Evolutionary conservation across 2,329 filamentous ascomycete species (phyloP).

Genomic region (Paraphoma sp.): DNA sequence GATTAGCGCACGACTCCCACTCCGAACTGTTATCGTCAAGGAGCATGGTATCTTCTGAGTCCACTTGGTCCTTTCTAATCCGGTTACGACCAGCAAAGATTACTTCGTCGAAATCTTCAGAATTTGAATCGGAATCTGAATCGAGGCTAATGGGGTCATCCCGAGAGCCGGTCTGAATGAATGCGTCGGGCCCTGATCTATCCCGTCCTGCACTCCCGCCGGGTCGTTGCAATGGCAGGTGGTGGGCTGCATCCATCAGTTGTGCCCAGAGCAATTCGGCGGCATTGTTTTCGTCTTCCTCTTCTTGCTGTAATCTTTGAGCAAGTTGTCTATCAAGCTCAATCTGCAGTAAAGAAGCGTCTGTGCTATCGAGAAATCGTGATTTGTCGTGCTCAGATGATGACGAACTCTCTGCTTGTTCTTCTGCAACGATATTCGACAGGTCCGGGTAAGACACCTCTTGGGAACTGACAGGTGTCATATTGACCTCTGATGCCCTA

Average conservation of each 20-base stretch:
- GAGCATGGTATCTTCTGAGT: background rate
- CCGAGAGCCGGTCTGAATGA: slow-evolving; percentile 5
- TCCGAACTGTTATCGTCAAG: background rate
- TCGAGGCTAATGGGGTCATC: slow-evolving; percentile 12
- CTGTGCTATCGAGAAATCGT: background rate
- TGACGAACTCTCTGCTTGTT: background rate
- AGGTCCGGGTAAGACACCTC: background rate
- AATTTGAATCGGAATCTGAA: slow-evolving; percentile 2
- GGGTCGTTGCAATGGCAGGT: background rate
- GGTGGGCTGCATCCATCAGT: background rate
- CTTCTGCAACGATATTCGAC: background rate
- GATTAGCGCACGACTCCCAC: background rate
- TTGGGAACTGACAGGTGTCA: background rate
- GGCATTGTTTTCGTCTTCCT: background rate
- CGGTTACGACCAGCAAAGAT: background rate
- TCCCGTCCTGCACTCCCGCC: background rate
- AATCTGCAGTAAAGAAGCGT: slow-evolving; percentile 1
- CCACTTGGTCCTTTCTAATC: background rate
- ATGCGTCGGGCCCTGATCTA: background rate
- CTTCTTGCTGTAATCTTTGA: background rate
- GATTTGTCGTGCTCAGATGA: background rate
- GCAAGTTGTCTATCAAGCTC: slow-evolving; percentile 8
- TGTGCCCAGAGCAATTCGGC: background rate
- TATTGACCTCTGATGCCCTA: background rate
- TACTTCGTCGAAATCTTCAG: background rate